phyloP scores from a whole-genome alignment of 192 early-diverging fungal species.

The Coemansia sp. region DNA sequence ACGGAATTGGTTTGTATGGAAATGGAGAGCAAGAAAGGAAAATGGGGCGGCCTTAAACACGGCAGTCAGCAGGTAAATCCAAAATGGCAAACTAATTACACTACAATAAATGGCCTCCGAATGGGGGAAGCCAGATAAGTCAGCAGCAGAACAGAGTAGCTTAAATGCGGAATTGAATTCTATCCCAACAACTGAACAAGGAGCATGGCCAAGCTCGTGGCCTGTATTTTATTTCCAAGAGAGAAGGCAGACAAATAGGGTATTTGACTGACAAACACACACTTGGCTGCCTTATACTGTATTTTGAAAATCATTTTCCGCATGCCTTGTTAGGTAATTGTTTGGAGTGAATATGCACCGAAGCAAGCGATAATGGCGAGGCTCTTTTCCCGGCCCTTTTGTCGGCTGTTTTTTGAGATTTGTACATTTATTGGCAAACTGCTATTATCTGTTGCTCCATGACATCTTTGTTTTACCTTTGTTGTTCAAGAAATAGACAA shows the following conservation, averaged over 20 bases:
- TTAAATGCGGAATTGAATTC: background rate
- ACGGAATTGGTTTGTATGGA: background rate
- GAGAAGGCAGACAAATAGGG: too few relatives aligned
- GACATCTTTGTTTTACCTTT: too few relatives aligned
- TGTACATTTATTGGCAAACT: background rate
- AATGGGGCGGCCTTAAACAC: background rate
- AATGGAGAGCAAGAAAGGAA: background rate
- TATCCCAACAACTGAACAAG: background rate
- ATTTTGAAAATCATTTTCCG: too few relatives aligned
- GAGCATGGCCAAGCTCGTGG: background rate
- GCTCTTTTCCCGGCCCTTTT: conserved; percentile 1
- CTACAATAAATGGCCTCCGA: background rate
- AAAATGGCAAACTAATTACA: background rate
- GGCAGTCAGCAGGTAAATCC: background rate
- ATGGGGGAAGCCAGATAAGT: background rate
- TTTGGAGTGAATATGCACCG: background rate
- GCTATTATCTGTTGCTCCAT: background rate
- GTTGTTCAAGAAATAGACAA: too few relatives aligned
- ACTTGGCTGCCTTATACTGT: too few relatives aligned
- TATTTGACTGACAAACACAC: too few relatives aligned
- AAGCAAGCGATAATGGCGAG: background rate
- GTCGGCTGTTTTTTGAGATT: conserved; percentile 3
- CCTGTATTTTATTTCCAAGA: too few relatives aligned
- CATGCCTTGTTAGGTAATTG: background rate
- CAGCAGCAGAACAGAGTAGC: background rate